Evolutionary conservation across 2,329 filamentous ascomycete genomes (phyloP), one percentile per base, ranked within the genome.

Genomic region (Xylaria sp.): DNA sequence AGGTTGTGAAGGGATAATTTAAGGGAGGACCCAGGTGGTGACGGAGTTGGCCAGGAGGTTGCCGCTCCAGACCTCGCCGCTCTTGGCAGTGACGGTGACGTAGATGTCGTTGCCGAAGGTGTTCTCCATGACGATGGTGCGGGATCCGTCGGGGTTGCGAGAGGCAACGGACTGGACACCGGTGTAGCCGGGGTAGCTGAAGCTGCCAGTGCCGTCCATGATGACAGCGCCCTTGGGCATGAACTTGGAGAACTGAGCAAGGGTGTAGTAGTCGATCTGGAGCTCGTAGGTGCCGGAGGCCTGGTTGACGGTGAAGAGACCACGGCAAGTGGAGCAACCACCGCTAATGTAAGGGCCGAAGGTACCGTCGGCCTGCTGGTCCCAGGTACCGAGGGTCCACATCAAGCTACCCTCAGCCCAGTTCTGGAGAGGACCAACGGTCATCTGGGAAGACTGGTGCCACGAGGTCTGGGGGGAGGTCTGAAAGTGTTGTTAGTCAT

Each of bases 271-370:
- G 61, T 80, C 79, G 5, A 78, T 73, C 30, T 75, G 76, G 61
- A 77, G 75, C 3, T 69, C 71, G 68, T 82, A 83, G 2, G 73
- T 75, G 19, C 71, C 72, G 9, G 72, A 66, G 6, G 69, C 67
- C 7, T 71, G 78, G 71, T 87, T 80, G 60, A 87, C 75, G 3
- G 80, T 80, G 51, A 85, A 81, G 4, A 87, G 76, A 8, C 84
- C 84, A 1, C 73, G 74, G 68, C 78, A 80, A 8, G 69, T 71
- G 19, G 61, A 63, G 67, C 78, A 80, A n/a, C 73, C 72, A 44
- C 74, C 74, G 8, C 71, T 66, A 23, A 79, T 70, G 55, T 76
- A 73, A 0, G 78, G 78, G 1, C 77, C 78, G 60, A 75, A 75
- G 10, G 71, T 68, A n/a, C 70, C 72, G 68, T 77, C 74, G 5